These are phyloP conservation scores for Yarrowia yakushimensis DNA, from an alignment of 805 yeast species.

Conservation along the genomic window DNA sequence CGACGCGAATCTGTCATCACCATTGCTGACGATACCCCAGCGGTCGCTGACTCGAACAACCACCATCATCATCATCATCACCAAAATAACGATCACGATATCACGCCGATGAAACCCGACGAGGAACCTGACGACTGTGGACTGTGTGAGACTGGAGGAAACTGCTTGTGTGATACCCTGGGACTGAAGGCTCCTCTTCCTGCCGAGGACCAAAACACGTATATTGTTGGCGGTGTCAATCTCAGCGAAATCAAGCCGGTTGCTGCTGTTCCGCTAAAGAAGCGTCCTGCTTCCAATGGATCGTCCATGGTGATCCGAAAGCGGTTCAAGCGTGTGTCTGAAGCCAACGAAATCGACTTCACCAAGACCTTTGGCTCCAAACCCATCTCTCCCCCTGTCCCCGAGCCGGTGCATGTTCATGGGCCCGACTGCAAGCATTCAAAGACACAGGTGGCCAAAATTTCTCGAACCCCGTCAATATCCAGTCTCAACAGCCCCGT, in stretches of 20 bases:
- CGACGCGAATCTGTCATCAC: background rate
- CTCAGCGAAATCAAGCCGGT: constrained; percentile 51
- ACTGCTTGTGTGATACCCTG: constrained; percentile 37
- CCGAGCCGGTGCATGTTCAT: constrained; percentile 5
- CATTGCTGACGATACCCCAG: background rate
- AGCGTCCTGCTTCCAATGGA: constrained; percentile 29
- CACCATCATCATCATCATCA: background rate
- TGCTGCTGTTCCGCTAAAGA: constrained; percentile 59
- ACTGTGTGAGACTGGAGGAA: constrained; percentile 36
- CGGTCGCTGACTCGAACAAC: background rate
- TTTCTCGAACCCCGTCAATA: constrained; percentile 5
- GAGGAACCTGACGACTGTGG: constrained; percentile 34
- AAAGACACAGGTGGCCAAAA: background rate
- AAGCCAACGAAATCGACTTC: constrained; percentile 24
- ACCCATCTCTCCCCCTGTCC: background rate
- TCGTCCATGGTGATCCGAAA: constrained; percentile 9
- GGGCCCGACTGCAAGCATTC: constrained; percentile 18
- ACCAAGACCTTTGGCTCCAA: constrained; percentile 18
- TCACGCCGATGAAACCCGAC: background rate
- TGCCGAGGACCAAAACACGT: background rate
- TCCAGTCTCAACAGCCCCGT: constrained; percentile 6
- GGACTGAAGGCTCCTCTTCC: constrained; percentile 35
- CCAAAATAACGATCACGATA: background rate
- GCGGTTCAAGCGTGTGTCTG: constrained; percentile 27
- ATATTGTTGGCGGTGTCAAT: constrained; percentile 26